Evolutionary conservation across 192 early-diverging fungal species (phyloP), one percentile per base, ranked within the genome.

Genomic region (Backusella morwellensis): DNA sequence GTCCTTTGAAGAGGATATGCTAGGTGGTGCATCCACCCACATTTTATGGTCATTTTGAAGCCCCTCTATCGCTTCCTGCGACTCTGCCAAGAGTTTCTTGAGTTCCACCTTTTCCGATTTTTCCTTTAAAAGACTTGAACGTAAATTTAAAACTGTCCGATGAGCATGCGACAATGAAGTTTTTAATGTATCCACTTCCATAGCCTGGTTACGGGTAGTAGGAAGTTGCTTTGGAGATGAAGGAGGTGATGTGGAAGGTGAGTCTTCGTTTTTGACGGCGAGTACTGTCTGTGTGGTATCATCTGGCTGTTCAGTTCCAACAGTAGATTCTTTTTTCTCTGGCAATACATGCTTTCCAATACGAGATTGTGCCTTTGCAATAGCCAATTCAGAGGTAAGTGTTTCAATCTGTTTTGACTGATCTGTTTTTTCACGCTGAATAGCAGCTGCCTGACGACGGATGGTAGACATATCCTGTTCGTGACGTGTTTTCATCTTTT

Each of bases 381-480:
- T 78, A 9, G 73, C 85, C 3, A 89, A 81, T 59, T 89, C 86
- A 26, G 77, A 82, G 17, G 83, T 89, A 67, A 93, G 81, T 12
- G 90, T 86, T 19, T 93, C 90, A 11, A 88, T 86, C 42, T 87
- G 84, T 54, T 87, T 88, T 2, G 76, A 8, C 7, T 93, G 75
- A 19, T 87, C 82, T 7, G 78, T 68, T 68, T 90, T 91, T 34
- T 95, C 92, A 70, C 90, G 86, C 73, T 92, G 89, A 15, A 93
- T 68, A 6, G 80, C 76, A 35, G 84, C 83, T 26, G 78, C 66
- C 47, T 85, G 87, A 35, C 87, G 90, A 12, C 92, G 89, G 80
- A 90, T 77, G 23, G 79, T 73, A 1, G 80, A 34, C 72, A 91
- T 86, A 15, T 93, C 92, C 66, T 93, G 88, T 70, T 93, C 92